phyloP scores from a whole-genome alignment of 441 rosid genomes.

The Rhodomyrtus psidioides region DNA sequence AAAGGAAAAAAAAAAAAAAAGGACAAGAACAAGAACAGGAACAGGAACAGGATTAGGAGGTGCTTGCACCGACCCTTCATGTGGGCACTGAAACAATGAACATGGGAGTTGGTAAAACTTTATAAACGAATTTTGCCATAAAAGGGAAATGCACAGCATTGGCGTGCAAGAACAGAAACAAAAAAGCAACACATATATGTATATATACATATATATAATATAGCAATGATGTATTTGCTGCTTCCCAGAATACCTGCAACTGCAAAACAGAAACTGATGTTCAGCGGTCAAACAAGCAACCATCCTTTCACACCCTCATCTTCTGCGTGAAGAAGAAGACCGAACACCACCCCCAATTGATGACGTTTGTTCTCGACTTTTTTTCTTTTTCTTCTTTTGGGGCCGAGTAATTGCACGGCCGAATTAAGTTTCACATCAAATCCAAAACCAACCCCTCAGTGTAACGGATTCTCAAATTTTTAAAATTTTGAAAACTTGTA shows the following conservation, averaged over 20 bases:
- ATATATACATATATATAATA: no score
- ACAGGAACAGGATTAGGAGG: not conserved
- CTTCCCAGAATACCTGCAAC: slow-evolving; percentile 9
- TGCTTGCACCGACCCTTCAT: not conserved
- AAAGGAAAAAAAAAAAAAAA: no score
- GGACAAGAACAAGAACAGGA: not conserved
- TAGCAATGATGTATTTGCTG: not conserved
- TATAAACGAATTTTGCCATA: not conserved
- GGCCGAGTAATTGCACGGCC: no score
- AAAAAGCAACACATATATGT: no score
- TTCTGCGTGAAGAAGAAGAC: not conserved
- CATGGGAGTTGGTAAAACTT: not conserved
- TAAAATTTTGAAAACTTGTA: no score
- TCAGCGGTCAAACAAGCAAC: not conserved
- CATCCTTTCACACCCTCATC: not conserved
- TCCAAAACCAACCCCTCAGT: no score
- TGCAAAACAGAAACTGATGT: not conserved
- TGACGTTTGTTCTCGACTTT: not conserved
- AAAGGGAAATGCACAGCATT: not conserved
- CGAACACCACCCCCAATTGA: not conserved
- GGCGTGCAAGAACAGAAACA: not conserved
- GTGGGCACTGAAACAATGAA: not conserved
- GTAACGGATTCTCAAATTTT: no score
- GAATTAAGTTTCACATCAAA: no score
- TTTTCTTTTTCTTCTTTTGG: no score